Evolutionary conservation across 768 basidiomycete genomes (phyloP).

Genomic region (Russula sp.): DNA sequence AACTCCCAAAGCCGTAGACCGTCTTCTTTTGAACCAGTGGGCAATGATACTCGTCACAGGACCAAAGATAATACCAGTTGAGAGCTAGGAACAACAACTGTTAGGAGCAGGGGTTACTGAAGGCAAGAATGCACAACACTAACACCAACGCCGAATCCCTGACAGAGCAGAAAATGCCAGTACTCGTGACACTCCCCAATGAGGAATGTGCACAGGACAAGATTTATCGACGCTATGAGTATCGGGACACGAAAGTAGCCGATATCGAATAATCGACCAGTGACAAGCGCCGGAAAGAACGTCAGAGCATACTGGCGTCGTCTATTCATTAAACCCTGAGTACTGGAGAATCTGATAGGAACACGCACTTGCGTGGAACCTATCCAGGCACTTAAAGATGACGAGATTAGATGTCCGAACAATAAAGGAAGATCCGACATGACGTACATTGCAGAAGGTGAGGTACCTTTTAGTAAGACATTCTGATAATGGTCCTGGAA

Average conservation of each 20-base stretch:
- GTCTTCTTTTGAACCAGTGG: constrained; percentile 64
- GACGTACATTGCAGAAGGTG: constrained; percentile 57
- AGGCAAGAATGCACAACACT: constrained; percentile 24
- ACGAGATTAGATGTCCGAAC: background rate
- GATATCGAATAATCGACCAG: constrained; percentile 66
- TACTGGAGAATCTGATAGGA: background rate
- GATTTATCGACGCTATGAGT: constrained; percentile 38
- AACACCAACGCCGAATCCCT: constrained; percentile 62
- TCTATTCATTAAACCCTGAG: background rate
- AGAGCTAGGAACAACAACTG: constrained; percentile 20
- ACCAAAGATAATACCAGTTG: constrained; percentile 51
- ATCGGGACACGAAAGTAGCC: constrained; percentile 54
- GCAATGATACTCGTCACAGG: constrained; percentile 52
- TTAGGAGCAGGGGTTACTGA: background rate
- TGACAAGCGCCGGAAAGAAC: constrained; percentile 54
- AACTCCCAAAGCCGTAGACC: constrained; percentile 53
- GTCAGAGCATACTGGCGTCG: constrained; percentile 48
- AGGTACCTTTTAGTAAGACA: constrained; percentile 38
- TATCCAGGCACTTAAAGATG: constrained; percentile 58
- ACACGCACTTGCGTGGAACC: constrained; percentile 58
- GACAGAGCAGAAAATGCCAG: constrained; percentile 75
- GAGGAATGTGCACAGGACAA: constrained; percentile 55
- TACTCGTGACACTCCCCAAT: constrained; percentile 61
- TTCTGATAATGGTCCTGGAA: constrained; percentile 70
- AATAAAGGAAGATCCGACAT: background rate